Base-by-base conservation (phyloP, 2,329 filamentous ascomycete species). In the Penicillium sp. region DNA sequence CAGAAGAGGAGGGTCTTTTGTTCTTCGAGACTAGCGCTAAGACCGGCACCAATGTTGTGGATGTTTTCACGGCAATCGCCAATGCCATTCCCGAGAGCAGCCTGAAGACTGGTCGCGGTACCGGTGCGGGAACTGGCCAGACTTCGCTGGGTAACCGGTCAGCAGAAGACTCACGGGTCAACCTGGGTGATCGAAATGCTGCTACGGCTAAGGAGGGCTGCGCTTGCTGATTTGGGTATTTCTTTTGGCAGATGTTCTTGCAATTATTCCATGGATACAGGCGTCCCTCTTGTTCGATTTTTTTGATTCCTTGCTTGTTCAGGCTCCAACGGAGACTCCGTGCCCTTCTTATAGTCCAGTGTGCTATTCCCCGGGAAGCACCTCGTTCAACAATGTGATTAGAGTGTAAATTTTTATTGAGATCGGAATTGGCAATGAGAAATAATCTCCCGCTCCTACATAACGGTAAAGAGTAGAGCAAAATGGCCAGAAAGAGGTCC, bases 21-120 rank as follows among this genome's bases (percentile, higher is more conserved):
- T 98, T 98, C 75, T 97, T 96, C 69, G 93, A 98, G 77, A 98
- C 93, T 15, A 95, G 88, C 68, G 93, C 93, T 42, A 98, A 98
- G 82, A 93, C 88, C 4, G 93, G 93, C 24, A 80, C 86, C 66
- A 96, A 96, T 69, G 93, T 98, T 34, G 83, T 85, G 46, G 91
- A 96, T 62, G 93, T 98, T 29, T 98, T 98, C 67, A 96, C 90
- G 40, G 93, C 93, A 29, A 98, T 98, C 67, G 93, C 93, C 53
- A 97, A 97, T 67, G 89, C 90, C 35, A 98, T 98, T 63, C 93
- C 93, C 2, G 93, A 98, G 77, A 95, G 89, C 45, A 95, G 88
- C 55, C 75, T 97, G 68, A 97, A 97, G 81, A 90, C 85, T 44
- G 80, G 87, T 31, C 81, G 88, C 60, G 86, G 86, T n/a, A 75